phyloP scores from a whole-genome alignment of 2,329 filamentous ascomycete species.

The Zymoseptoria ardabiliae region DNA sequence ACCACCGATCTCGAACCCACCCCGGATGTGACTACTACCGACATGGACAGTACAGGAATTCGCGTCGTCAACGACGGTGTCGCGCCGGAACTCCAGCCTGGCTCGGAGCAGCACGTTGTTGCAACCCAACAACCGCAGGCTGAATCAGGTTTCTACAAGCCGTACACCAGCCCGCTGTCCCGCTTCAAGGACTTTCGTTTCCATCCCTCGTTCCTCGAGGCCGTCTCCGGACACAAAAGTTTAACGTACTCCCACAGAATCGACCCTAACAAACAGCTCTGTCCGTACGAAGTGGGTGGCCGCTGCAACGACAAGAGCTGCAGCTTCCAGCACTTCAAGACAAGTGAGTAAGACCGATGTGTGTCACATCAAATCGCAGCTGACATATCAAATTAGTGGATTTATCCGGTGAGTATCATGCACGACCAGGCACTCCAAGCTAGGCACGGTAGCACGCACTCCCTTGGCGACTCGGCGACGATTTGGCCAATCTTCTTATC shows the following conservation, averaged over 20 bases:
- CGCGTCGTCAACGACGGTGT: conserved; percentile 29
- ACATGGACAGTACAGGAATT: neutral
- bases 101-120: conserved; percentile 13
- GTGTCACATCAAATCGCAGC: neutral
- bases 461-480: neutral
- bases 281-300: conserved; percentile 66
- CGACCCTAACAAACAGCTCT: conserved; percentile 65
- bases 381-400: neutral
- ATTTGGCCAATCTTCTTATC: neutral
- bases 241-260: conserved; percentile 92
- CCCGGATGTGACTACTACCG: neutral
- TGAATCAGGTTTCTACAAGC: conserved; percentile 32
- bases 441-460: neutral
- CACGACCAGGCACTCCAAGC: neutral
- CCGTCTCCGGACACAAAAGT: conserved; percentile 71
- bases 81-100: conserved; percentile 34
- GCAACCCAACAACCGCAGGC: neutral
- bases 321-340: conserved; percentile 70
- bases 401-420: neutral
- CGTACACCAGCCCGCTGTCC: conserved; percentile 77
- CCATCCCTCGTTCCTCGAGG: conserved; percentile 65
- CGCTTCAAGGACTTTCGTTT: conserved; percentile 85
- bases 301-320: conserved; percentile 70
- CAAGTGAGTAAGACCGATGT: conserved; percentile 25
- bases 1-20: neutral